These are phyloP conservation scores for Sphaerulina vaccinii DNA, from an alignment of 2,329 filamentous ascomycete species.

Conservation along the genomic window DNA sequence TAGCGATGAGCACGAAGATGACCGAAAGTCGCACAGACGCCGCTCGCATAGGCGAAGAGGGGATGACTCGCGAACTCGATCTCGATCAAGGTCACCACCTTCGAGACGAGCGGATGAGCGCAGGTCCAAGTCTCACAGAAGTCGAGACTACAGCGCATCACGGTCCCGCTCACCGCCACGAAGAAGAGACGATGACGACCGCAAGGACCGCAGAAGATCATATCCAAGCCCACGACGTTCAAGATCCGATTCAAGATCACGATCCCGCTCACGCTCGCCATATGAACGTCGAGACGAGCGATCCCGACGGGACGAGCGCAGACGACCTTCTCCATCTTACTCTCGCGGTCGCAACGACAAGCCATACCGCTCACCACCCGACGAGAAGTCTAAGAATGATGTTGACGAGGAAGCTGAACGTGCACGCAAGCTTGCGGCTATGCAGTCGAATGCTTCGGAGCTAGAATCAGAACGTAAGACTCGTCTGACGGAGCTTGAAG, in stretches of 20 bases:
- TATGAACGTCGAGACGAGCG: constrained; percentile 26
- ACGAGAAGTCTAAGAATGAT: constrained; percentile 22
- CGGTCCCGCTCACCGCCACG: constrained; percentile 44
- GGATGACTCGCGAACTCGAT: constrained; percentile 22
- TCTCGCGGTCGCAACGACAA: constrained; percentile 23
- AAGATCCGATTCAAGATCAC: constrained; percentile 36
- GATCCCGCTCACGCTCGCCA: constrained; percentile 37
- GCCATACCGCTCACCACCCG: constrained; percentile 31
- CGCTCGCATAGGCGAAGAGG: constrained; percentile 31
- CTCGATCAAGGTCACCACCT: constrained; percentile 24
- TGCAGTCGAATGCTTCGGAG: constrained; percentile 51
- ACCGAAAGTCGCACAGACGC: constrained; percentile 33
- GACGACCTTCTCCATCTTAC: constrained; percentile 24
- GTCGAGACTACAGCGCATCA: constrained; percentile 30
- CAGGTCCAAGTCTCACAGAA: constrained; percentile 27
- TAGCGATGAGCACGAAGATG: constrained; percentile 36
- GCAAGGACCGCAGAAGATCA: constrained; percentile 33
- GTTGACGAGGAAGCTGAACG: constrained; percentile 37
- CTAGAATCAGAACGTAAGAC: constrained; percentile 69
- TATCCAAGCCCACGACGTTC: constrained; percentile 38
- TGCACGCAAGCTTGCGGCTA: constrained; percentile 40
- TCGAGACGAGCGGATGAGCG: constrained; percentile 24
- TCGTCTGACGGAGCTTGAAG: constrained; percentile 65
- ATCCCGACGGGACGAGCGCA: constrained; percentile 14
- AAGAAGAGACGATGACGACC: constrained; percentile 36